A percentile compares a stretch with the other conserved stretches of the same genome.
phyloP scores from a whole-genome alignment of 306 rosid genomes.

The Styphnolobium japonicum region DNA sequence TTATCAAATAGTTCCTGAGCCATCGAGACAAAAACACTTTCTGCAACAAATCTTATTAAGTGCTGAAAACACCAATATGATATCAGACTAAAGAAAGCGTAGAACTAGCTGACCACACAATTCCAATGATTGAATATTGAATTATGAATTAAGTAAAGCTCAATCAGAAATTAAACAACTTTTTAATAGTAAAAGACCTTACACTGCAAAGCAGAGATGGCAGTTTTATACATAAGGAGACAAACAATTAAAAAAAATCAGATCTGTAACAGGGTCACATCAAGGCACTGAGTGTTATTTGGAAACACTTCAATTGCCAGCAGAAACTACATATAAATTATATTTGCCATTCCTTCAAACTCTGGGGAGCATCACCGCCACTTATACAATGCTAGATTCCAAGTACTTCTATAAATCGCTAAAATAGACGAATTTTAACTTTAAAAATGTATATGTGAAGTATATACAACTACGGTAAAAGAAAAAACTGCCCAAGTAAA shows the following conservation, averaged over 20 bases:
- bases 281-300: not conserved
- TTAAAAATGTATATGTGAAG: not conserved
- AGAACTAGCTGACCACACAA: not conserved
- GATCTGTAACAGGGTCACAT: not conserved
- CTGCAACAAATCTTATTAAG: not conserved
- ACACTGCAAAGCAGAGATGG: not conserved
- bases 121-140: no score
- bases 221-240: not conserved
- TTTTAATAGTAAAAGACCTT: not conserved
- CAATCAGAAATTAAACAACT: not conserved
- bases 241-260: not conserved
- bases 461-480: constrained; percentile 9
- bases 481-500: not conserved
- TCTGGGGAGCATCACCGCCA: not conserved
- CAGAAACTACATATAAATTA: not conserved
- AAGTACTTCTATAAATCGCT: not conserved
- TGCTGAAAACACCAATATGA: not conserved
- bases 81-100: not conserved
- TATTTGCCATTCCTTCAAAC: not conserved
- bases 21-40: not conserved
- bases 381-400: not conserved
- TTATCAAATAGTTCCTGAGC: not conserved
- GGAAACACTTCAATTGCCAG: not conserved
- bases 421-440: constrained; percentile 2
- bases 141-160: not conserved